phyloP scores from a whole-genome alignment of 73 alveolate species.

The Paramecium biaurelia region DNA sequence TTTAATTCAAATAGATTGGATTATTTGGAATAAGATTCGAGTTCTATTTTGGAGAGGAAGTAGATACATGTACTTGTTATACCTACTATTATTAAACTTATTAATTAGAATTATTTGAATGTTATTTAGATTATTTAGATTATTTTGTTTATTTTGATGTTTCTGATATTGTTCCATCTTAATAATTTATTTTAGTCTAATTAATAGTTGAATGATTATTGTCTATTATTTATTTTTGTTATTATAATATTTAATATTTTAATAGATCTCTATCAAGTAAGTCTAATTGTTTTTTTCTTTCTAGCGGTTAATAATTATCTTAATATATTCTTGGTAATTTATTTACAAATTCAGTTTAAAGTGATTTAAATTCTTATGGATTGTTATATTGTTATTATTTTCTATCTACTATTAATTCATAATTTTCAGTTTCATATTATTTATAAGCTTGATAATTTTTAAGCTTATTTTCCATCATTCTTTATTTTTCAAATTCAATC shows the following conservation, averaged over 20 bases:
- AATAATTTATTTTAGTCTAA: background rate
- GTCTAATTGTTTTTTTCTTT: background rate
- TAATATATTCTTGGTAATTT: background rate
- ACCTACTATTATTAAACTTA: too few species aligned
- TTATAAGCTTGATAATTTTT: background rate
- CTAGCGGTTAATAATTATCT: background rate
- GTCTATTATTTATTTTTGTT: background rate
- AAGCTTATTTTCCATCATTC: background rate
- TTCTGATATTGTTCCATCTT: background rate
- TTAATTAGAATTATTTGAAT: background rate
- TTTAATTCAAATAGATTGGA: background rate
- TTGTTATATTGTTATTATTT: background rate
- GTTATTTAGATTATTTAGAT: background rate
- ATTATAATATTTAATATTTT: background rate
- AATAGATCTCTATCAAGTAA: background rate
- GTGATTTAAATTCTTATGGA: background rate
- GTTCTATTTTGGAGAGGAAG: background rate
- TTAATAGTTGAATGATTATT: background rate
- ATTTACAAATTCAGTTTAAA: background rate
- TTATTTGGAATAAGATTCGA: background rate
- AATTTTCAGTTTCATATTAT: background rate
- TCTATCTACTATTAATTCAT: background rate
- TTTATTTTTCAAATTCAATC: conserved; percentile 4
- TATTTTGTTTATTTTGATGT: background rate
- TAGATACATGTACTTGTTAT: background rate